A percentile compares a stretch with the other conserved stretches of the same genome.
phyloP scores from a whole-genome alignment of 2,329 filamentous ascomycete species.

The Fusarium abutilonis region DNA sequence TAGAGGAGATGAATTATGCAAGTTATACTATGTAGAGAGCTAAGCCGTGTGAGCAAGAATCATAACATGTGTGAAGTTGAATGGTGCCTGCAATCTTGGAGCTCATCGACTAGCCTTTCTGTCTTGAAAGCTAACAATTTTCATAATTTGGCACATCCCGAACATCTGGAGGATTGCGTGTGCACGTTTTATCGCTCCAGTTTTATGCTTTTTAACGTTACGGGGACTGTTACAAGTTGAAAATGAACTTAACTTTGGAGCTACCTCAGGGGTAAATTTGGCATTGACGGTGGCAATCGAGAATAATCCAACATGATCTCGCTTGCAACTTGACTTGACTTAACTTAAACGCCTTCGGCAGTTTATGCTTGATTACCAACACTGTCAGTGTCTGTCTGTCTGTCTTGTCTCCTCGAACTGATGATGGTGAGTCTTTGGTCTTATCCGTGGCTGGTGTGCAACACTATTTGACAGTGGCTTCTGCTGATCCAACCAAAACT shows the following conservation, averaged over 20 bases:
- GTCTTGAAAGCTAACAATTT: background rate
- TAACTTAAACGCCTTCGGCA: conserved; percentile 16
- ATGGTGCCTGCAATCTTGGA: background rate
- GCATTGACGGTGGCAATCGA: conserved; percentile 27
- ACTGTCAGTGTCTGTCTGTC: background rate
- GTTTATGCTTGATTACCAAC: conserved; percentile 17
- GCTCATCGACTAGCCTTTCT: background rate
- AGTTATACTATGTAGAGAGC: conserved; percentile 24
- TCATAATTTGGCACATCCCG: conserved; percentile 17
- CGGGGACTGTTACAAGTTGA: conserved; percentile 27
- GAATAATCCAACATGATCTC: conserved; percentile 26
- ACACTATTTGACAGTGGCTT: conserved; percentile 22
- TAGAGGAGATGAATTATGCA: conserved; percentile 24
- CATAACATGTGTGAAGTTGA: conserved; percentile 6
- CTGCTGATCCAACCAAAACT: conserved; percentile 3
- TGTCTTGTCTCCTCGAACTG: conserved; percentile 3
- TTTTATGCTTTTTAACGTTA: conserved; percentile 18
- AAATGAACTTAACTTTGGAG: conserved; percentile 3
- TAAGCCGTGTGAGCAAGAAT: conserved; percentile 3
- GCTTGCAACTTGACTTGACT: conserved; percentile 29
- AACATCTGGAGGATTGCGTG: conserved; percentile 25
- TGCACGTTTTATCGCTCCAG: conserved; percentile 31
- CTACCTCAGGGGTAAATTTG: conserved; percentile 20
- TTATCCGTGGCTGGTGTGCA: conserved; percentile 21
- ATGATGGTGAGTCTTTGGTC: background rate